A percentile compares a stretch with the other conserved stretches of the same genome.
phyloP scores from a whole-genome alignment of 2,329 filamentous ascomycete genomes.

The Hyphodiscus sp. region DNA sequence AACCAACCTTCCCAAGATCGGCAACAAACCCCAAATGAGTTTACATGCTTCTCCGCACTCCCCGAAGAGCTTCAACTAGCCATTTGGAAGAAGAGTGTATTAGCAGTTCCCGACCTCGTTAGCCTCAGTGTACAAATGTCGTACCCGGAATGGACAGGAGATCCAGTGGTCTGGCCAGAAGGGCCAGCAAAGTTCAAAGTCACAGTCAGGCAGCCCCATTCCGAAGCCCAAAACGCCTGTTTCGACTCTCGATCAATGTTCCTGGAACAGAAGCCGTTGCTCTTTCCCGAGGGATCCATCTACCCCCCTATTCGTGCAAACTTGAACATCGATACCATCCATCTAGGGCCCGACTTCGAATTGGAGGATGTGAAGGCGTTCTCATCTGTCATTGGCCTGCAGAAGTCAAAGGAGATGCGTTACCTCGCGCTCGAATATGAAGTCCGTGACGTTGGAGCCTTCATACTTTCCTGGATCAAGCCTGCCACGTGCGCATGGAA shows the following conservation, averaged over 20 bases:
- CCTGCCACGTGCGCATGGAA: not conserved
- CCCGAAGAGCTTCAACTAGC: not conserved
- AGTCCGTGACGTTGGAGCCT: not conserved
- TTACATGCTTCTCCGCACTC: not conserved
- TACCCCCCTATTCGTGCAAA: not conserved
- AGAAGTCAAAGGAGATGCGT: not conserved
- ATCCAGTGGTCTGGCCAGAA: no score
- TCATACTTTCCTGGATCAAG: not conserved
- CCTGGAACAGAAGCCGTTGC: not conserved
- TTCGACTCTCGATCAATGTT: not conserved
- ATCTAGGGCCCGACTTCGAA: not conserved
- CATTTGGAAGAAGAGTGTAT: not conserved
- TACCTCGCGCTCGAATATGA: not conserved
- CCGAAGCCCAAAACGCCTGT: not conserved
- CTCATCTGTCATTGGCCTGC: not conserved
- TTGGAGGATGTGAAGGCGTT: not conserved
- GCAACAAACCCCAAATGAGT: not conserved
- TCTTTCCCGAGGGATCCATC: not conserved
- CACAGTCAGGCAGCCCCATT: not conserved
- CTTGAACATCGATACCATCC: not conserved
- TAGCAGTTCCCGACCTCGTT: not conserved
- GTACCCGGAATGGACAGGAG: no score
- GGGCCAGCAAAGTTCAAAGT: not conserved
- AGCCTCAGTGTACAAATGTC: not conserved
- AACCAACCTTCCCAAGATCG: not conserved